These are phyloP conservation scores for Nakazawaea wickerhamii DNA, from an alignment of 805 yeast genomes.

Conservation along the genomic window DNA sequence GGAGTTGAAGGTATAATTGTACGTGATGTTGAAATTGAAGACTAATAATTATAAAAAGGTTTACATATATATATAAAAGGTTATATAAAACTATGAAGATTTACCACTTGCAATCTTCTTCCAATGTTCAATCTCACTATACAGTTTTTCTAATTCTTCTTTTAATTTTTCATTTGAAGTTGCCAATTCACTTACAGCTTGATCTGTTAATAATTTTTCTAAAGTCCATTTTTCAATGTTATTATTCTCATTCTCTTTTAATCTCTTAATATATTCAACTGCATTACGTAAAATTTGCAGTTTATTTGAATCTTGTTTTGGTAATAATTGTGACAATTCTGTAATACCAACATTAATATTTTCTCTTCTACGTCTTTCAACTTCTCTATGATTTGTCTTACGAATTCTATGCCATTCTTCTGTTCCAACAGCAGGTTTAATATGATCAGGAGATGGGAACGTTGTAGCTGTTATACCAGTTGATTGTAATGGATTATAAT, in stretches of 20 bases:
- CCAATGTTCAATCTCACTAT: constrained; percentile 85
- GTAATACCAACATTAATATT: constrained; percentile 83
- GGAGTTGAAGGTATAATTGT: constrained; percentile 61
- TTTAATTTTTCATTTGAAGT: constrained; percentile 84
- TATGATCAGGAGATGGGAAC: constrained; percentile 15
- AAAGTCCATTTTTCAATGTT: constrained; percentile 93
- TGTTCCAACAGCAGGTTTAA: constrained; percentile 69
- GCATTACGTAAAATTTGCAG: constrained; percentile 85
- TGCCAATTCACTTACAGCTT: constrained; percentile 79
- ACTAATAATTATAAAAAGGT: no score
- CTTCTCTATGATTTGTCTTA: constrained; percentile 91
- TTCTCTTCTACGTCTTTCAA: constrained; percentile 88
- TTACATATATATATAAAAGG: not conserved
- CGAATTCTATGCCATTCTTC: constrained; percentile 82
- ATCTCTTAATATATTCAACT: constrained; percentile 82
- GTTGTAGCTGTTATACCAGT: not conserved
- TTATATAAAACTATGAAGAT: not conserved
- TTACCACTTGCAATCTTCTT: constrained; percentile 35
- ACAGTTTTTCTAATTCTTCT: constrained; percentile 83
- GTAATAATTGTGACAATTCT: constrained; percentile 70
- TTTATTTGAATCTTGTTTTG: constrained; percentile 82
- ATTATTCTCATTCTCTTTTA: constrained; percentile 84
- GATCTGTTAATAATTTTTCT: constrained; percentile 88
- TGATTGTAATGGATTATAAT: constrained; percentile 1
- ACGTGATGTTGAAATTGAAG: constrained; percentile 46